Evolutionary conservation across 306 rosid species (phyloP).

Genomic region (Hippophae gyantsensis): DNA sequence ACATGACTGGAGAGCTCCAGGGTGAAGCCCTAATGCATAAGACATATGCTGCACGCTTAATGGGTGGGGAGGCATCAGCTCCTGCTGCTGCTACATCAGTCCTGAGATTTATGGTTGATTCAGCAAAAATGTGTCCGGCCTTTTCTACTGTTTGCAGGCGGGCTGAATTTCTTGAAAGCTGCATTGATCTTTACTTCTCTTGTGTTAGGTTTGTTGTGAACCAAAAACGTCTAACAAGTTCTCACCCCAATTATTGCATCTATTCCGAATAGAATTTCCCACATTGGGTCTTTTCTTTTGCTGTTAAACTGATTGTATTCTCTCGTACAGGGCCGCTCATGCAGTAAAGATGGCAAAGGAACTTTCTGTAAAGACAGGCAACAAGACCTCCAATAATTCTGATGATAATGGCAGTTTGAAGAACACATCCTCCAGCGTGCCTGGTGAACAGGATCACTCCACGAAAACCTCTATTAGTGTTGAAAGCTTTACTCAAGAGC

Average conservation of each 20-base stretch:
- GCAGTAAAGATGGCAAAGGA: slow-evolving; percentile 94
- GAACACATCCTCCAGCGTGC: slow-evolving; percentile 81
- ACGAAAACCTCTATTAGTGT: slow-evolving; percentile 76
- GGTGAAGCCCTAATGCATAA: slow-evolving; percentile 99
- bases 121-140: slow-evolving; percentile 92
- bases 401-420: slow-evolving; percentile 89
- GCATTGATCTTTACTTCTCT: slow-evolving; percentile 89
- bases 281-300: slow-evolving; percentile 4
- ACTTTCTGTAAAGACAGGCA: slow-evolving; percentile 72
- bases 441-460: slow-evolving; percentile 76
- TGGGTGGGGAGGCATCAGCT: slow-evolving; percentile 99
- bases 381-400: slow-evolving; percentile 56
- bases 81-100: slow-evolving; percentile 97
- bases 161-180: slow-evolving; percentile 91
- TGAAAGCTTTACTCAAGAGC: slow-evolving; percentile 92
- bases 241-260: slow-evolving; percentile 7
- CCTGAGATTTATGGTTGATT: slow-evolving; percentile 94
- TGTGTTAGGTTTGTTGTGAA: slow-evolving; percentile 75
- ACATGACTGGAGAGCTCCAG: slow-evolving; percentile 97
- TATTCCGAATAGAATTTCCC: not conserved
- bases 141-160: slow-evolving; percentile 85
- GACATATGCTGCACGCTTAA: slow-evolving; percentile 98
- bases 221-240: slow-evolving; percentile 3
- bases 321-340: slow-evolving; percentile 72
- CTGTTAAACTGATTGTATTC: slow-evolving; percentile 18